Percentiles rank a stretch among this genome's conserved stretches.
Evolutionary conservation across 2,329 filamentous ascomycete genomes (phyloP).

Genomic region (Penicillium occitanis): DNA sequence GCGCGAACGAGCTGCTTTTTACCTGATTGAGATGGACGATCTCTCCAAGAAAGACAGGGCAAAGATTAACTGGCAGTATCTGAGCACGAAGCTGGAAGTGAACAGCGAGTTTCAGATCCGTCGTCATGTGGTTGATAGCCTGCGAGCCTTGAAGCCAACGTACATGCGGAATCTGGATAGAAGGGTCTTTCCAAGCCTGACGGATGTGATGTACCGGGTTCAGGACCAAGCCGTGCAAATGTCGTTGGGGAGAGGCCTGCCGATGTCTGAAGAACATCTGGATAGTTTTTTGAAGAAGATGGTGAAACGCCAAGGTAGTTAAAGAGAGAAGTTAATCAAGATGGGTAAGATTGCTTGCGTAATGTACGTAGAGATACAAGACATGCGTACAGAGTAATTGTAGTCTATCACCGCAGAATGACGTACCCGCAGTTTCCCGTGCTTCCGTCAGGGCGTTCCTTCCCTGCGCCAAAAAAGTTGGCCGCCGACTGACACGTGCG

Average conservation of each 20-base stretch:
- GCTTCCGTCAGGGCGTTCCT: not conserved
- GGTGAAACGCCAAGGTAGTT: not conserved
- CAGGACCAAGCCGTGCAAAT: not conserved
- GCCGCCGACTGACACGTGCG: slow-evolving; percentile 14
- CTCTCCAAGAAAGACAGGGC: not conserved
- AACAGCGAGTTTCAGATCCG: not conserved
- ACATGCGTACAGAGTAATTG: not conserved
- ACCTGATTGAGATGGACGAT: not conserved
- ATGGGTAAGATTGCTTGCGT: not conserved
- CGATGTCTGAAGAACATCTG: not conserved
- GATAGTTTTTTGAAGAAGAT: not conserved
- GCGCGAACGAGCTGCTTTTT: not conserved
- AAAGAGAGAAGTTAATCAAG: not conserved
- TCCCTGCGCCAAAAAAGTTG: slow-evolving; percentile 1
- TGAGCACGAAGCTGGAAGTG: not conserved
- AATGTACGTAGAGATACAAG: not conserved
- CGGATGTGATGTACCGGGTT: not conserved
- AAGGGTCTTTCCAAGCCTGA: not conserved
- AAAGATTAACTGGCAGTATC: not conserved
- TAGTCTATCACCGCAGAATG: slow-evolving; percentile 12
- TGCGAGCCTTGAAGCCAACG: not conserved
- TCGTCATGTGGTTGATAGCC: not conserved
- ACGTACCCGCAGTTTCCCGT: slow-evolving; percentile 16
- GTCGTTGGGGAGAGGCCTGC: not conserved
- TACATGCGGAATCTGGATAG: not conserved